Percentiles rank a stretch among this genome's conserved stretches.
Evolutionary conservation across 179 eudicot genomes (phyloP).

Genomic region (Beta corolliflora): DNA sequence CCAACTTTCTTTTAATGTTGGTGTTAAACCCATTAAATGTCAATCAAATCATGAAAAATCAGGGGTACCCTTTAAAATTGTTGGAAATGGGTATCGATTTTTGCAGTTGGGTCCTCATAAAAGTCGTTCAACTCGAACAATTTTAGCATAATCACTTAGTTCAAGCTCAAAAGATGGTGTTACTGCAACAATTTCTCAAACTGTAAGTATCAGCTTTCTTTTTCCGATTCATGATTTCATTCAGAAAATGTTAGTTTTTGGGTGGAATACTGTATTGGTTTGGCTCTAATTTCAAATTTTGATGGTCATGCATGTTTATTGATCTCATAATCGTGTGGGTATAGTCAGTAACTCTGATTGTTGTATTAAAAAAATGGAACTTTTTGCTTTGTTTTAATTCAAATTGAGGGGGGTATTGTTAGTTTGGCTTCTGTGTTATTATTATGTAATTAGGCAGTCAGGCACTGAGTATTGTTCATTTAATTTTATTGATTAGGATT

Average conservation of each 20-base stretch:
- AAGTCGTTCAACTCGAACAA: constrained; percentile 23
- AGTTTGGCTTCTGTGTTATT: not conserved
- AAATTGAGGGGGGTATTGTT: constrained; percentile 1
- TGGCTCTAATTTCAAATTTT: not conserved
- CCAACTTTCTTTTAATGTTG: not conserved
- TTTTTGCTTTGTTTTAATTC: not conserved
- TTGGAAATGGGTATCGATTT: constrained; percentile 34
- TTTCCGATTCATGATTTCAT: not conserved
- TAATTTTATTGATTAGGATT: not conserved
- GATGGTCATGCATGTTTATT: not conserved
- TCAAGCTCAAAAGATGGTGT: constrained; percentile 36
- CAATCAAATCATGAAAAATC: constrained; percentile 22
- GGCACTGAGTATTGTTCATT: not conserved
- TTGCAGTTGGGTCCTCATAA: constrained; percentile 45
- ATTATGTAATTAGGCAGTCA: not conserved
- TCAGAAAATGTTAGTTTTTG: not conserved
- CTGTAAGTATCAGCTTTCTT: constrained; percentile 40
- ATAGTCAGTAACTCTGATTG: not conserved
- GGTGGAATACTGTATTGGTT: not conserved
- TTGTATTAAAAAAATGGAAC: not conserved
- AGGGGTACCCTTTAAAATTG: constrained; percentile 34
- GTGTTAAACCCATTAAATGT: constrained; percentile 31
- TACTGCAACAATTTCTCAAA: constrained; percentile 41
- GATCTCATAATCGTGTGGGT: not conserved
- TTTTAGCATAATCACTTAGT: constrained; percentile 41